phyloP scores from a whole-genome alignment of 106 monocot genomes.

The Allium fistulosum region DNA sequence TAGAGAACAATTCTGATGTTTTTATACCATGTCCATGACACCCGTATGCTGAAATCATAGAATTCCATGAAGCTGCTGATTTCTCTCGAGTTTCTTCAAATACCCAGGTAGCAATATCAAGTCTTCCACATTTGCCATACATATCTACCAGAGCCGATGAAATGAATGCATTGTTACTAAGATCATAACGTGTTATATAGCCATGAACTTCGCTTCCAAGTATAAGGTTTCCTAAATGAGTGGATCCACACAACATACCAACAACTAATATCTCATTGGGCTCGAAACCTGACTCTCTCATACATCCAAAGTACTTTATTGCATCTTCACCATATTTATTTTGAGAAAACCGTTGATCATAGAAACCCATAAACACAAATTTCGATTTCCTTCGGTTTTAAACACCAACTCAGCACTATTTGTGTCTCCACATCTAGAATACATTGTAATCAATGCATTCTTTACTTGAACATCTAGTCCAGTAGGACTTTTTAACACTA shows the following conservation, averaged over 20 bases:
- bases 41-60: conserved; percentile 70
- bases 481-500: conserved; percentile 24
- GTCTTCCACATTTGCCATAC: conserved; percentile 66
- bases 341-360: conserved; percentile 7
- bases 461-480: conserved; percentile 31
- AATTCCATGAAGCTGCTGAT: conserved; percentile 64
- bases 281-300: conserved; percentile 10
- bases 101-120: conserved; percentile 28
- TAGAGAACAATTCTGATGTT: conserved; percentile 37
- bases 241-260: conserved; percentile 48
- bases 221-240: conserved; percentile 30
- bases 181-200: conserved; percentile 14
- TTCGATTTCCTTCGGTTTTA: conserved; percentile 5
- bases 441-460: conserved; percentile 68
- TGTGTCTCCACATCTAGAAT: conserved; percentile 32
- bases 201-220: conserved; percentile 51
- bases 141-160: conserved; percentile 53
- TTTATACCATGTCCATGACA: conserved; percentile 48
- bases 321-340: conserved; percentile 36
- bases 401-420: conserved; percentile 40
- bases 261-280: conserved; percentile 58
- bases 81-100: conserved; percentile 31
- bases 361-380: conserved; percentile 24
- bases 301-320: conserved; percentile 26
- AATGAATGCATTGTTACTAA: conserved; percentile 30